Base-by-base conservation (phyloP, 352 stramenopile genomes). In the Globisporangium solare region DNA sequence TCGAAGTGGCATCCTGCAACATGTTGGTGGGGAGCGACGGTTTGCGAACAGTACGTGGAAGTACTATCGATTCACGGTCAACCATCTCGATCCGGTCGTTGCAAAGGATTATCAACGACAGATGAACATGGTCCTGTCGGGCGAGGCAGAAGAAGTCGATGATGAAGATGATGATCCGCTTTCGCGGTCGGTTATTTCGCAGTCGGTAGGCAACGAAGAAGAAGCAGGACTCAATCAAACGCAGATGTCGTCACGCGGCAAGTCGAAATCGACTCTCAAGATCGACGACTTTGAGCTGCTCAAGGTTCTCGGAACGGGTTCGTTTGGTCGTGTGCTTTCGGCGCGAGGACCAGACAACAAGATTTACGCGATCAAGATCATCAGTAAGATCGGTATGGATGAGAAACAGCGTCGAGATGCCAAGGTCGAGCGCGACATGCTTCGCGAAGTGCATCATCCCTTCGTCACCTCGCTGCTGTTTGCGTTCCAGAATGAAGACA, bases 391-490 rank as follows among this genome's bases (percentile, higher is more conserved):
- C 64, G 85, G 85, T 31, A 92, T 94, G 79, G 83, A 94, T 60
- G 81, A 93, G 12, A 89, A 72, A 35, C 73, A 77, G 66, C 84
- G 83, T 35, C 77, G 79, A 3, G 93, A 92, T 50, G 82, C 83
- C 14, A 94, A 94, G 68, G 74, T 92, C 39, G 97, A 99, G 76
- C 88, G 95, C 39, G 92, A 97, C 64, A 95, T 99, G 62, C 68
- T 99, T 39, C 89, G 89, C 8, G 75, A 96, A 37, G 86, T 98
- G 20, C 85, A 93, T 47, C 96, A 99, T 67, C 95, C 96, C 35
- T 99, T 99, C 61, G 96, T 99, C 32, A 96, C 97, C 48, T 98
- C 95, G 64, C 68, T 99, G 35, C 79, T 98, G 47, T 99, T 97
- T 73, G 95, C 96, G 1, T 99, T 99, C 71, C 96, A 99, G 79